Evolutionary conservation across 2,329 filamentous ascomycete species (phyloP), one percentile per base, ranked within the genome.

Genomic region (Grosmannia penicillata): DNA sequence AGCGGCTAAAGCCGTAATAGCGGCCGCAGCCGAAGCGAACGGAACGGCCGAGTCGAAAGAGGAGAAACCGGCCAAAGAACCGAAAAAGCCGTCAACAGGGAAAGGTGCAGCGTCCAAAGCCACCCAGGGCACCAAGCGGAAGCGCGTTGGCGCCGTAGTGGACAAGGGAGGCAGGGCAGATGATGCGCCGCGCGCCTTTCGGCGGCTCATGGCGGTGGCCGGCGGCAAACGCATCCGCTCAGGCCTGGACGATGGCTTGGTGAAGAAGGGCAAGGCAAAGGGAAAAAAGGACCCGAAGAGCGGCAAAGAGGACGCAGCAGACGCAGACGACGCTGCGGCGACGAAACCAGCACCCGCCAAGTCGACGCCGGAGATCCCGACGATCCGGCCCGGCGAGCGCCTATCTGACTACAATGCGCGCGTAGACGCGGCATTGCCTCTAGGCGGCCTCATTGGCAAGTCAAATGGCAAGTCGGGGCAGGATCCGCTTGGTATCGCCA

Each of bases 161-260:
- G 64, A 18, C 6, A 34, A 30, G 4, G 29, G 15, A 4, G 22
- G 30, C 30, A 43, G 43, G 26, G 17, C 70, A 28, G 78, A 93
- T 55, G 91, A 96, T 59, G 87, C 82, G 2, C 91, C 91, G 0
- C 81, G 84, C 48, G 84, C 82, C 2, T 98, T 98, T 58, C 74
- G 75, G 44, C 77, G 86, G 11, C 62, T 96, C 45, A 91, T 96
- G 82, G 75, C 82, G 25, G 72, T 77, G 47, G 72, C 78, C 29
- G 58, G 64, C 14, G 68, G 73, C n/a, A 77, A 75, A 51, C 71
- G 66, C 43, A 56, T 68, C 9, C 67, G 68, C 6, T 72, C 68
- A 9, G 77, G 79, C 7, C 63, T 93, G 8, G 80, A 93, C 53
- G 73, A 91, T 46, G 82, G 82, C n/a, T 11, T 27, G 0, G 64